phyloP scores from a whole-genome alignment of 495 filamentous ascomycete genomes.

The Neohortaea acidophila region DNA sequence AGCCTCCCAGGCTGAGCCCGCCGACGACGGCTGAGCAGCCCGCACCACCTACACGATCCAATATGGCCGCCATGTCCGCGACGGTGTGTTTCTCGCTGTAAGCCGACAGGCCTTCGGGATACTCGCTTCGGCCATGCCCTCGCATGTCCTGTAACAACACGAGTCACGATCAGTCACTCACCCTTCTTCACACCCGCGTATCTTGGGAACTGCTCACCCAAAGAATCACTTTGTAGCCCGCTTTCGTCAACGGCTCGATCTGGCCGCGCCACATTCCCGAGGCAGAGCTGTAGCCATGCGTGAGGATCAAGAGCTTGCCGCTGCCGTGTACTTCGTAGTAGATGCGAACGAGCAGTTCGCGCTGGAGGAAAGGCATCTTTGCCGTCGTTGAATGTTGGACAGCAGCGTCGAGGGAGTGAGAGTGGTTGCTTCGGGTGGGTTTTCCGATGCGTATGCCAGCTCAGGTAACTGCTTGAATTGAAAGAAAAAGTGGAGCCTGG shows the following conservation, averaged over 20 bases:
- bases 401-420: too few relatives aligned
- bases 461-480: too few relatives aligned
- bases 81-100: conserved; percentile 19
- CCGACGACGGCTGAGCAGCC: conserved; percentile 9
- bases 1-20: conserved; percentile 17
- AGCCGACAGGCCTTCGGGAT: conserved; percentile 11
- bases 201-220: too few relatives aligned
- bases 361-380: conserved; percentile 3
- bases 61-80: conserved; percentile 14
- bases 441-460: too few relatives aligned
- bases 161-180: too few relatives aligned
- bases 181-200: too few relatives aligned
- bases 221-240: conserved; percentile 12
- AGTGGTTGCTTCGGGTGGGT: too few relatives aligned
- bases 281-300: conserved; percentile 18
- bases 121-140: conserved; percentile 14
- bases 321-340: conserved; percentile 17
- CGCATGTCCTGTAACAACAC: too few relatives aligned
- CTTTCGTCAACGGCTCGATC: conserved; percentile 6
- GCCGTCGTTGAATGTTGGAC: too few relatives aligned
- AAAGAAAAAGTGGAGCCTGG: too few relatives aligned
- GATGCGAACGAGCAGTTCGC: conserved; percentile 1
- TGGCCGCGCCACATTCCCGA: conserved; percentile 19
- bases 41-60: conserved; percentile 10
- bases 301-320: conserved; percentile 13